Conservation (phyloP, 139 green algal species). For the Desmodesmus armatus region DNA sequence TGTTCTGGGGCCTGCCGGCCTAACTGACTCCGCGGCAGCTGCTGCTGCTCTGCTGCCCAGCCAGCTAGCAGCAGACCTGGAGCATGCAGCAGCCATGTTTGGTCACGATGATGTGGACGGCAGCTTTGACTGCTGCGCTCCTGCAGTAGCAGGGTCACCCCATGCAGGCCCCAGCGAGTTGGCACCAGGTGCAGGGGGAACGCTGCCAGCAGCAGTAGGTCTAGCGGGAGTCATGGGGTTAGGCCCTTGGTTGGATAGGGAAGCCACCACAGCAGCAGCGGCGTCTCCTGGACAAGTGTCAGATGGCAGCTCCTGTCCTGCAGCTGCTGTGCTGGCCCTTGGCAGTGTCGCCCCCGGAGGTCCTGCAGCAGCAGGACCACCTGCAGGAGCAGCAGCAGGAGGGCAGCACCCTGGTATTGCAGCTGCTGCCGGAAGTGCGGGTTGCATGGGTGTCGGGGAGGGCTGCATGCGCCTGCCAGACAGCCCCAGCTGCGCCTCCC, state of each 20-base stretch:
- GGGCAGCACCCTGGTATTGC: not conserved
- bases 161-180: too few relatives aligned
- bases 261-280: conserved; percentile 30
- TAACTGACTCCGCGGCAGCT: not conserved
- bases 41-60: conserved; percentile 30
- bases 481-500: conserved; percentile 7
- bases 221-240: not conserved
- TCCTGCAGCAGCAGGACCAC: not conserved
- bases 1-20: not conserved
- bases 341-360: too few relatives aligned
- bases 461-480: conserved; percentile 10
- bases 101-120: not conserved
- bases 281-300: not conserved
- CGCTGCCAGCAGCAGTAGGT: not conserved
- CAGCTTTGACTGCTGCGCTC: not conserved
- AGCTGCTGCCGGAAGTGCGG: not conserved
- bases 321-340: conserved; percentile 12
- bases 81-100: conserved; percentile 39
- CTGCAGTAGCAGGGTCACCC: conserved; percentile 10
- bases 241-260: too few relatives aligned
- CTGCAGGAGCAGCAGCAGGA: not conserved
- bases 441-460: not conserved
- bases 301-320: not conserved
- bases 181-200: too few relatives aligned
- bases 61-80: conserved; percentile 23